Evolutionary conservation across 768 basidiomycete genomes (phyloP).

Genomic region (Hericium coralloides): DNA sequence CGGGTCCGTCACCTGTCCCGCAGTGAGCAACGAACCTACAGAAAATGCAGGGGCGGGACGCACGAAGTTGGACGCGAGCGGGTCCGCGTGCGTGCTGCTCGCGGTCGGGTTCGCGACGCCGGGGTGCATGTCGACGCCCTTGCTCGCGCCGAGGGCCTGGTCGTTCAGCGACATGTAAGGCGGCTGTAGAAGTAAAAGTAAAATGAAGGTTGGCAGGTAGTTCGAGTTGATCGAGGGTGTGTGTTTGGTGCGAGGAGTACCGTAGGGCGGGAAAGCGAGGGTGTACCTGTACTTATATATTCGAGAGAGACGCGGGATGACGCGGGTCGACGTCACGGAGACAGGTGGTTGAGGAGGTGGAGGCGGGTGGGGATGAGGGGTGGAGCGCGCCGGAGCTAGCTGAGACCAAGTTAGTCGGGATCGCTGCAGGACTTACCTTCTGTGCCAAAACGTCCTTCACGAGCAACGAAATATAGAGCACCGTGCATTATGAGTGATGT

Average conservation of each 20-base stretch:
- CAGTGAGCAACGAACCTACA: no score
- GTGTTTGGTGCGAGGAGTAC: background rate
- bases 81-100: constrained; percentile 27
- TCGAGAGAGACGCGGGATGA: background rate
- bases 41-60: constrained; percentile 9
- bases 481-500: no score
- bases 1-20: constrained; percentile 32
- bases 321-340: background rate
- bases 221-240: background rate
- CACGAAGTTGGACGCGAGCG: constrained; percentile 35
- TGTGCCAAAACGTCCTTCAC: no score
- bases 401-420: no score
- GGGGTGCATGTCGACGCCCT: constrained; percentile 31
- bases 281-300: background rate
- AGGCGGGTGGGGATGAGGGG: no score
- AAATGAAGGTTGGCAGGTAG: background rate
- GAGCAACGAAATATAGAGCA: no score
- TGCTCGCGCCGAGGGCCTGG: constrained; percentile 19
- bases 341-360: no score
- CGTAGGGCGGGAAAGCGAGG: background rate
- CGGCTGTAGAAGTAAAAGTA: background rate
- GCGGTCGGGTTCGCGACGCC: constrained; percentile 38
- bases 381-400: no score
- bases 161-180: constrained; percentile 30
- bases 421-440: no score